Conservation (phyloP, 306 rosid genomes). For the Canavalia gladiata region DNA sequence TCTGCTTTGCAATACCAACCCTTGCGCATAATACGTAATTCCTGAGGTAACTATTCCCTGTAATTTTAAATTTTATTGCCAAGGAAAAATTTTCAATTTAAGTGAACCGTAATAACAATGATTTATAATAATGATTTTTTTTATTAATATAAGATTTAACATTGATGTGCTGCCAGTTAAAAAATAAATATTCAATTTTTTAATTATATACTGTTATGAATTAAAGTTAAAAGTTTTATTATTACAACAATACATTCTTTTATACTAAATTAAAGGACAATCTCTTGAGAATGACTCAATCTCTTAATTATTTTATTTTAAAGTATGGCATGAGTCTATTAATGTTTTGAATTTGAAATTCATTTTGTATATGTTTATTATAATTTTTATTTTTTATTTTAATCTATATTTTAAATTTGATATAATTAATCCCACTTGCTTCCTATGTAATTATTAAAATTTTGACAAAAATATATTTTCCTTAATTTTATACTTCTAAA, state of each 20-base stretch:
- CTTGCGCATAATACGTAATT: constrained; percentile 74
- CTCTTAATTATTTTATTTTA: neutral
- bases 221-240: neutral
- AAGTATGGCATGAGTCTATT: neutral
- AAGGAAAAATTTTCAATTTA: neutral
- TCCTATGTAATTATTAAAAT: neutral
- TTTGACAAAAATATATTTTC: neutral
- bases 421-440: neutral
- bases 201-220: neutral
- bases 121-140: neutral
- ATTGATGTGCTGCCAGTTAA: neutral
- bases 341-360: too few relatives aligned
- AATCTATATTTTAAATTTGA: too few relatives aligned
- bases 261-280: neutral
- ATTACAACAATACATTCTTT: neutral
- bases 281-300: neutral
- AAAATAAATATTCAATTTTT: neutral
- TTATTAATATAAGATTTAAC: neutral
- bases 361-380: too few relatives aligned
- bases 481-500: neutral
- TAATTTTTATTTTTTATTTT: too few relatives aligned
- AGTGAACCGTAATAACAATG: neutral
- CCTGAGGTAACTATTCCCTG: constrained; percentile 79
- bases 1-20: constrained; percentile 65
- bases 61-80: neutral